Evolutionary conservation across 768 basidiomycete genomes (phyloP).

Genomic region (Cytidiella melzeri): DNA sequence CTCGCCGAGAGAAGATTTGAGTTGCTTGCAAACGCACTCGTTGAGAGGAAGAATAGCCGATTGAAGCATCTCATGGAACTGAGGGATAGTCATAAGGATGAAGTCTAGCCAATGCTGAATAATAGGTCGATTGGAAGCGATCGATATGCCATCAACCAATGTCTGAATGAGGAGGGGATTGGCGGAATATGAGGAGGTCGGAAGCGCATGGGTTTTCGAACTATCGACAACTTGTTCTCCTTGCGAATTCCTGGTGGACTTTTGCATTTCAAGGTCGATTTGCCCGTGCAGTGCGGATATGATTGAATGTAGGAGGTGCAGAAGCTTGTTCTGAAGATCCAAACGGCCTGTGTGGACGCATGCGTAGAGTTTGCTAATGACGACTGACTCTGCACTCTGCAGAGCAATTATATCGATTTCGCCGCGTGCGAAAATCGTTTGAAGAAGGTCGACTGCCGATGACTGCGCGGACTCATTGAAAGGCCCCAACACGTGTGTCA

Average conservation of each 20-base stretch:
- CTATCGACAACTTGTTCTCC: background rate
- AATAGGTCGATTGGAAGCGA: constrained; percentile 64
- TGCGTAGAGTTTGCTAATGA: constrained; percentile 71
- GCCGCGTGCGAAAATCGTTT: constrained; percentile 74
- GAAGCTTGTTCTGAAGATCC: constrained; percentile 88
- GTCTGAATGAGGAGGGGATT: constrained; percentile 74
- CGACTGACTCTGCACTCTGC: constrained; percentile 59
- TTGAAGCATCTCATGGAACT: constrained; percentile 70
- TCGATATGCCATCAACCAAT: constrained; percentile 73
- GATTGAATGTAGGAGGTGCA: constrained; percentile 85
- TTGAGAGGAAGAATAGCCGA: constrained; percentile 65
- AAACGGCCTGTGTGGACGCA: constrained; percentile 64
- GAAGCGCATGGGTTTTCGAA: constrained; percentile 11
- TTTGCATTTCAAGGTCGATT: constrained; percentile 19
- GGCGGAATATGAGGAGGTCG: constrained; percentile 39
- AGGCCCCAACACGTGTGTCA: constrained; percentile 47
- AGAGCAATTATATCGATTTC: constrained; percentile 61
- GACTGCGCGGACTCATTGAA: constrained; percentile 66
- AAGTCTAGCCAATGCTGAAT: constrained; percentile 98
- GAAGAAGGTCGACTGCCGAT: constrained; percentile 73
- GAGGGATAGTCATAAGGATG: constrained; percentile 82
- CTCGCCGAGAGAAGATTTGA: constrained; percentile 52
- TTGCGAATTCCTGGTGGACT: background rate
- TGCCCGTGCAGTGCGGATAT: constrained; percentile 56
- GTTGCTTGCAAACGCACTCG: constrained; percentile 72